A percentile compares a stretch with the other conserved stretches of the same genome.
Evolutionary conservation across 23 red algal species (phyloP).

Genomic region (Agarophyton chilense): DNA sequence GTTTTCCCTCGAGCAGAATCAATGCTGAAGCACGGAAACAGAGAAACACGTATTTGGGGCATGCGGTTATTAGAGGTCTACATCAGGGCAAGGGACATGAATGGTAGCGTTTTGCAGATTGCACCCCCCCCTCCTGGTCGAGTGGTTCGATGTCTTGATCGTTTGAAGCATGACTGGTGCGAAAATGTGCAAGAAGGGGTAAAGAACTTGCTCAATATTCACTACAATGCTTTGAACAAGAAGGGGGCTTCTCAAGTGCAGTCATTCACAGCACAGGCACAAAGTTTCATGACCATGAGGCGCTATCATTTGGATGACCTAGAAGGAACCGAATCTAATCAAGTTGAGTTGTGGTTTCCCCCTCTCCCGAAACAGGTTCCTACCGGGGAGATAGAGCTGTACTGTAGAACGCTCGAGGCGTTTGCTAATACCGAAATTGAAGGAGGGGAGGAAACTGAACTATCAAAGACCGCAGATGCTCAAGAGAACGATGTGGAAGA

Average conservation of each 20-base stretch:
- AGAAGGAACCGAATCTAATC: slow-evolving; percentile 16
- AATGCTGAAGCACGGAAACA: slow-evolving; percentile 32
- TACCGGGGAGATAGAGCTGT: slow-evolving; percentile 49
- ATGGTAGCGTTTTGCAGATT: slow-evolving; percentile 33
- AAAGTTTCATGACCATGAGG: slow-evolving; percentile 54
- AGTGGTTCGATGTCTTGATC: slow-evolving; percentile 54
- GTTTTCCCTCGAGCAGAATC: slow-evolving; percentile 63
- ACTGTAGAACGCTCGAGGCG: slow-evolving; percentile 63
- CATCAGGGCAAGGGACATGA: slow-evolving; percentile 65
- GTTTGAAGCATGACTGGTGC: slow-evolving; percentile 66
- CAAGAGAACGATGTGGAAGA: slow-evolving; percentile 25
- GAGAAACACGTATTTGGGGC: slow-evolving; percentile 78
- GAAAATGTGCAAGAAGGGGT: slow-evolving; percentile 46
- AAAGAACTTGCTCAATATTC: slow-evolving; percentile 26
- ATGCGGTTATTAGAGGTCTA: slow-evolving; percentile 74
- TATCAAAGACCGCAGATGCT: slow-evolving; percentile 35
- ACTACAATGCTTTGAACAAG: slow-evolving; percentile 49
- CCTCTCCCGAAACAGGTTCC: slow-evolving; percentile 55
- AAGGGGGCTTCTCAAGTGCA: slow-evolving; percentile 36
- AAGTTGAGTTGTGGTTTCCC: slow-evolving; percentile 79
- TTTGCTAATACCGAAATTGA: slow-evolving; percentile 76
- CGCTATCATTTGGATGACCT: slow-evolving; percentile 41
- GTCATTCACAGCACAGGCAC: slow-evolving; percentile 50
- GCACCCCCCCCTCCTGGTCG: slow-evolving; percentile 33
- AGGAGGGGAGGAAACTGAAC: slow-evolving; percentile 64